Conservation (phyloP, 495 filamentous ascomycete species). For the Hypoxylon rickii region DNA sequence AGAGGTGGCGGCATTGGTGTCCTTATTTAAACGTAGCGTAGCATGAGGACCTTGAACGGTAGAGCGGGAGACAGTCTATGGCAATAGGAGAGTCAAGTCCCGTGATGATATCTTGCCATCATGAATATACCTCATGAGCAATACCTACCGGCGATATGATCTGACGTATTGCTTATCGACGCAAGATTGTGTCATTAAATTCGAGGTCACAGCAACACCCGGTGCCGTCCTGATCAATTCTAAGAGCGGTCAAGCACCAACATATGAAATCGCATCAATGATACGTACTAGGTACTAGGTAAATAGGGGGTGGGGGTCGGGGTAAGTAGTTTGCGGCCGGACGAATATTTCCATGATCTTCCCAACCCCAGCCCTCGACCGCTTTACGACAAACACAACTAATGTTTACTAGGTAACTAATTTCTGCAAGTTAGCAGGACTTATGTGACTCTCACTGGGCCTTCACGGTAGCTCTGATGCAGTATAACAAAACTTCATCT, state of each 20-base stretch:
- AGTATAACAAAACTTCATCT: no score
- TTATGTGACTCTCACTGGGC: no score
- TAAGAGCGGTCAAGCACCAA: conserved; percentile 36
- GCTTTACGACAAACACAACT: neutral
- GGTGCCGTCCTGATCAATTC: conserved; percentile 16
- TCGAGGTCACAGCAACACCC: no score
- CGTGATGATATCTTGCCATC: conserved; percentile 4
- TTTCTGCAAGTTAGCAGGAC: no score
- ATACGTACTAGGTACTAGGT: no score
- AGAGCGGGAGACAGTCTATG: no score
- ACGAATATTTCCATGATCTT: conserved; percentile 31
- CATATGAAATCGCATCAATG: no score
- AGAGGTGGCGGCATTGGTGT: conserved; percentile 1
- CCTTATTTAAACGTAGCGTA: neutral
- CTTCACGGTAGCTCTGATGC: no score
- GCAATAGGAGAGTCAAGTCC: neutral
- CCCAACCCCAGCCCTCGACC: conserved; percentile 17
- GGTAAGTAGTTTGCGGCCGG: conserved; percentile 16
- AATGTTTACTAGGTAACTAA: no score
- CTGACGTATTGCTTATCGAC: conserved; percentile 15
- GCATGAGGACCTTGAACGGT: neutral
- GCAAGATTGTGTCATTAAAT: conserved; percentile 30
- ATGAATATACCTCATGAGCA: neutral
- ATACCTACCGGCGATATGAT: conserved; percentile 4
- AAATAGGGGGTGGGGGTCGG: conserved; percentile 31